These are phyloP conservation scores for Pythium sp. DNA, from an alignment of 352 stramenopile species.

Conservation along the genomic window DNA sequence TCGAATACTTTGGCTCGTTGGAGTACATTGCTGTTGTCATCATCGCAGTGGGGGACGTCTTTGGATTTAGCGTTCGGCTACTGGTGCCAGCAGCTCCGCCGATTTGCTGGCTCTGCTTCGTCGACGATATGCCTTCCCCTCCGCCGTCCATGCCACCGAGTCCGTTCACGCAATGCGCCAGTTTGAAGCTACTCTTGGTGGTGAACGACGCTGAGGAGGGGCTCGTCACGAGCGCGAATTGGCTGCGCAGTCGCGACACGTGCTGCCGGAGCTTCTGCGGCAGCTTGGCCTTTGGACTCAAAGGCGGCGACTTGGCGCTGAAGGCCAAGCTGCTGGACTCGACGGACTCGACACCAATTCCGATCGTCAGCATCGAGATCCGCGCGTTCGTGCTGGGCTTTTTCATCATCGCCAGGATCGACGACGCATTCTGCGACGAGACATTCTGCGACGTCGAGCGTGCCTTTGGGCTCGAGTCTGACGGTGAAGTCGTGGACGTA, in stretches of 20 bases:
- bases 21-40: background rate
- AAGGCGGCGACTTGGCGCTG: background rate
- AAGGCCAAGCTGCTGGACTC: background rate
- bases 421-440: conserved; percentile 17
- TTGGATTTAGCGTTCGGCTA: conserved; percentile 1
- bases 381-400: conserved; percentile 15
- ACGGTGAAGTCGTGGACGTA: background rate
- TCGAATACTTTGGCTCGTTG: conserved; percentile 28
- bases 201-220: conserved; percentile 12
- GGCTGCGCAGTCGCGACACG: conserved; percentile 46
- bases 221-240: conserved; percentile 27
- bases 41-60: conserved; percentile 1
- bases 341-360: background rate
- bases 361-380: background rate
- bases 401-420: conserved; percentile 29
- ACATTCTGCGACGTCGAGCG: conserved; percentile 15
- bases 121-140: background rate
- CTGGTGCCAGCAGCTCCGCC: conserved; percentile 2
- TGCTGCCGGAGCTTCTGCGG: conserved; percentile 54
- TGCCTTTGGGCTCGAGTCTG: background rate
- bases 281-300: conserved; percentile 27
- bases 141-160: background rate
- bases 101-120: conserved; percentile 7
- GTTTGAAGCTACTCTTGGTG: conserved; percentile 13
- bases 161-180: conserved; percentile 16